Percentiles rank a stretch among this genome's conserved stretches.
These are phyloP conservation scores for Adansonia rubrostipa DNA, from an alignment of 441 rosid genomes.

Conservation along the genomic window DNA sequence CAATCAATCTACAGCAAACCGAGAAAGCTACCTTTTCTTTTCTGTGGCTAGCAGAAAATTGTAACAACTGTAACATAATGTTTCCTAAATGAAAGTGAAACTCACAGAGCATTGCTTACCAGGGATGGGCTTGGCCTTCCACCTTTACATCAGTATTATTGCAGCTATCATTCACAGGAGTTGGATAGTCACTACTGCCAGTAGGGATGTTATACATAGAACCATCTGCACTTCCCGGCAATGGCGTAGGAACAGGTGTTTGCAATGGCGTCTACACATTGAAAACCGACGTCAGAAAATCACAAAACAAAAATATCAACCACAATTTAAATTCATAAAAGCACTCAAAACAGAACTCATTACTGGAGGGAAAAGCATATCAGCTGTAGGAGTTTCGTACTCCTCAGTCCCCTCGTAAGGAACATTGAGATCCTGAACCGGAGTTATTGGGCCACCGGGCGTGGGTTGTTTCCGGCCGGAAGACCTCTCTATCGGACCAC, in stretches of 20 bases:
- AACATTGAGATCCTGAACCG: constrained; percentile 91
- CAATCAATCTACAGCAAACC: not conserved
- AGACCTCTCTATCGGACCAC: constrained; percentile 73
- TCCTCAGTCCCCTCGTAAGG: constrained; percentile 95
- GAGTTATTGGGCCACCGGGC: constrained; percentile 65
- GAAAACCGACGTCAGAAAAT: constrained; percentile 21
- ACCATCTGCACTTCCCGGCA: constrained; percentile 74
- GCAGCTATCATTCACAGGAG: constrained; percentile 73
- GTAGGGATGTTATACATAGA: constrained; percentile 90
- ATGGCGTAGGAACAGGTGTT: constrained; percentile 85
- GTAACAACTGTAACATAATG: not conserved
- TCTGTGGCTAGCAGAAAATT: not conserved
- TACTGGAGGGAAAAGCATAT: constrained; percentile 91
- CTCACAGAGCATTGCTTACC: constrained; percentile 50
- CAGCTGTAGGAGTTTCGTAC: constrained; percentile 96
- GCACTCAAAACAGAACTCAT: constrained; percentile 29
- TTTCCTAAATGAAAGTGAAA: not conserved
- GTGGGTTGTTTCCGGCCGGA: constrained; percentile 53
- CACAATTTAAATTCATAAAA: constrained; percentile 6
- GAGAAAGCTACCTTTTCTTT: constrained; percentile 14
- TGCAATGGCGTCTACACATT: constrained; percentile 80
- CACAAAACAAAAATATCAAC: constrained; percentile 11
- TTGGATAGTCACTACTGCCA: constrained; percentile 80
- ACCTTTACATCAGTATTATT: constrained; percentile 59
- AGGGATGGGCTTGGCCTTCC: constrained; percentile 81